phyloP scores from a whole-genome alignment of 352 stramenopile species.

The Saprolegnia parasitica region DNA sequence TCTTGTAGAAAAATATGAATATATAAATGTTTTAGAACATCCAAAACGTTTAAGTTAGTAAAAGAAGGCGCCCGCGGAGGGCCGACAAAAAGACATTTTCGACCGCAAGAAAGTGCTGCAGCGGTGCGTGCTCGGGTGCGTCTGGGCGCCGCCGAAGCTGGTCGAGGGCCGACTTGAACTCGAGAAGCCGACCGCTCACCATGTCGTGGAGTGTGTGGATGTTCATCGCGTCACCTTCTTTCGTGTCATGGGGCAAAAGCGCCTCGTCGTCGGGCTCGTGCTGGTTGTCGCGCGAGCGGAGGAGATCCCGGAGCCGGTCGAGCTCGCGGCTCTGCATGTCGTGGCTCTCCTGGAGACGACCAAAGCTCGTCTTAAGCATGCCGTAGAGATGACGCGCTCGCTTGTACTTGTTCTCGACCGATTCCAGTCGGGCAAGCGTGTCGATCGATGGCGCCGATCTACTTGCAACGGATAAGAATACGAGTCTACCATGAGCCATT shows the following conservation, averaged over 20 bases:
- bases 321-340: too few species aligned
- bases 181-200: not conserved
- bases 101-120: conserved; percentile 24
- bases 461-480: too few species aligned
- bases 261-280: not conserved
- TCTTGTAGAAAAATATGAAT: too few species aligned
- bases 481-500: too few species aligned
- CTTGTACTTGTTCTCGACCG: too few species aligned
- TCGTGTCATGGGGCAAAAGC: not conserved
- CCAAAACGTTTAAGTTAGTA: not conserved
- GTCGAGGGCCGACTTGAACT: not conserved
- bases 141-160: not conserved
- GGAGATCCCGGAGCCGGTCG: too few species aligned
- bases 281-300: not conserved
- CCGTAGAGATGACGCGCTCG: too few species aligned
- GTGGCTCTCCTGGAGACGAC: too few species aligned
- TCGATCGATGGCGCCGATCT: too few species aligned
- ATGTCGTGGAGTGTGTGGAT: conserved; percentile 1
- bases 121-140: not conserved
- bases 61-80: not conserved
- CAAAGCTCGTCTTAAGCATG: too few species aligned
- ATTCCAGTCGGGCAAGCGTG: too few species aligned
- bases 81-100: conserved; percentile 20
- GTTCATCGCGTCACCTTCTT: not conserved
- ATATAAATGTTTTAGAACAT: not conserved